phyloP scores from a whole-genome alignment of 75 land plant genomes.

The Cupressus sempervirens region DNA sequence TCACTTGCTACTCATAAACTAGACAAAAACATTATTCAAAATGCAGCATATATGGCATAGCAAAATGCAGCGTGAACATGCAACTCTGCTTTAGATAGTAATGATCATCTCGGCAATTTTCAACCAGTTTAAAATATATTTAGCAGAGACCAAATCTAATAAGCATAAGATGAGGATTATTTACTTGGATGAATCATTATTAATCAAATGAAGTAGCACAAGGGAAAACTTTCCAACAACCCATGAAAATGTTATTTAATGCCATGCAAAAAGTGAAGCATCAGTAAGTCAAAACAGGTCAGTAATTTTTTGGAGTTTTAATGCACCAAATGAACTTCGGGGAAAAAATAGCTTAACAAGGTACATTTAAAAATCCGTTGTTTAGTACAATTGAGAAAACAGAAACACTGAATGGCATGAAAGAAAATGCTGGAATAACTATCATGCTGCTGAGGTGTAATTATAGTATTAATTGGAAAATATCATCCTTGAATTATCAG shows the following conservation, averaged over 20 bases:
- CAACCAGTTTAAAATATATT: background rate
- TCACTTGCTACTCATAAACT: background rate
- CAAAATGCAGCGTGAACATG: background rate
- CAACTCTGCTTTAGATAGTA: background rate
- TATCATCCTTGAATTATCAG: no score
- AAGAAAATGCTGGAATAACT: background rate
- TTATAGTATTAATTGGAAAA: no score
- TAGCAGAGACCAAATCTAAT: background rate
- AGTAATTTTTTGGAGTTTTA: no score
- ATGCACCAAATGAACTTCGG: background rate
- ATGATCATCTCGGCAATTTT: background rate
- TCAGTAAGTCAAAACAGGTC: background rate
- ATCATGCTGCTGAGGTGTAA: background rate
- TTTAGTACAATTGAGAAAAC: background rate
- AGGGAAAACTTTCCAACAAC: background rate
- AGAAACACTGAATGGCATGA: background rate
- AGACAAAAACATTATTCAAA: background rate
- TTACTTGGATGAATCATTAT: background rate
- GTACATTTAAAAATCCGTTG: background rate
- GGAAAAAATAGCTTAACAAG: background rate
- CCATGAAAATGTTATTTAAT: background rate
- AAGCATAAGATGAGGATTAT: background rate
- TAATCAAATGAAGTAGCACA: background rate
- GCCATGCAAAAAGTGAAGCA: background rate
- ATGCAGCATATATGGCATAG: background rate